These are phyloP conservation scores for Nakaseomyces uthaithaninus DNA, from an alignment of 1,139 yeast species.

Conservation along the genomic window DNA sequence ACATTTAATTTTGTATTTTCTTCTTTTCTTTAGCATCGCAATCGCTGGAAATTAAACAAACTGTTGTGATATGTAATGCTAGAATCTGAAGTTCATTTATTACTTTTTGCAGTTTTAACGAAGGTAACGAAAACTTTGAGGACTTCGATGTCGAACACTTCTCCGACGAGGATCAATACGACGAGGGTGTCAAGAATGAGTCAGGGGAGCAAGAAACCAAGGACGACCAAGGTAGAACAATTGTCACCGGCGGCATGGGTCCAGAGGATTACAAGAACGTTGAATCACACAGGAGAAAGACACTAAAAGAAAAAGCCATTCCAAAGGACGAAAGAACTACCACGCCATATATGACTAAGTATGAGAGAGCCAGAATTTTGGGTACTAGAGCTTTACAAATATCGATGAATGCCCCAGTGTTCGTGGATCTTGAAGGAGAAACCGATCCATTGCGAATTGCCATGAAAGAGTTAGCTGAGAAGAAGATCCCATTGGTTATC, in stretches of 20 bases:
- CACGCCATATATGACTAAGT: conserved; percentile 97
- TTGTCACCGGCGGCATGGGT: conserved; percentile 60
- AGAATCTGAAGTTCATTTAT: no score
- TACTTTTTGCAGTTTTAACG: conserved; percentile 43
- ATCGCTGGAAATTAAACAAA: neutral
- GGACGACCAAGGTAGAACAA: conserved; percentile 67
- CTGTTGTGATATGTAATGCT: neutral
- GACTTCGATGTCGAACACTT: conserved; percentile 77
- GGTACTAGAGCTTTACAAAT: conserved; percentile 96
- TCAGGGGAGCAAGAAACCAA: conserved; percentile 42
- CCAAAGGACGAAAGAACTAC: conserved; percentile 85
- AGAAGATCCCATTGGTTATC: conserved; percentile 89
- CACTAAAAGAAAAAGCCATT: conserved; percentile 76
- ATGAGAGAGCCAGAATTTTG: conserved; percentile 91
- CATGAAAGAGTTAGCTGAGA: conserved; percentile 90
- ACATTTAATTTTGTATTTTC: no score
- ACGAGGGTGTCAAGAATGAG: conserved; percentile 34
- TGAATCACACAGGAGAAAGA: conserved; percentile 49
- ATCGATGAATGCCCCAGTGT: conserved; percentile 95
- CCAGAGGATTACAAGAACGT: conserved; percentile 42
- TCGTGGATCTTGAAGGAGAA: conserved; percentile 97
- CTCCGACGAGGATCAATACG: conserved; percentile 50
- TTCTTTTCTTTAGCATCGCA: no score
- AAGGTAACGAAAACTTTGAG: conserved; percentile 70
- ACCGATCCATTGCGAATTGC: conserved; percentile 99